A percentile compares a stretch with the other conserved stretches of the same genome.
These are phyloP conservation scores for Acorus gramineus DNA, from an alignment of 106 monocot genomes.

Conservation along the genomic window DNA sequence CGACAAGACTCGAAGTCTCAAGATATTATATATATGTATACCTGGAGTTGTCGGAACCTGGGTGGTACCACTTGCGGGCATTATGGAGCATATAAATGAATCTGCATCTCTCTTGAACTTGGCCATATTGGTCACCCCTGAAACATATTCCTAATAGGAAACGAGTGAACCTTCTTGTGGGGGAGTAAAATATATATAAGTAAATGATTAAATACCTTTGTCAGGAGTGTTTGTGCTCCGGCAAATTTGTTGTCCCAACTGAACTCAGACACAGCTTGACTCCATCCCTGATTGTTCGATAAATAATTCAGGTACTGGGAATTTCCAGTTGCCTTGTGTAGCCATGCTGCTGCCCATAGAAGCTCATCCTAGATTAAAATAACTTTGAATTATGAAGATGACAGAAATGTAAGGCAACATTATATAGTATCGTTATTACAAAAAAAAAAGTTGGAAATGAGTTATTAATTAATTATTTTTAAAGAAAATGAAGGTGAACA, in stretches of 20 bases:
- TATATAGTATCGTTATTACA: no score
- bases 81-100: constrained; percentile 43
- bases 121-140: constrained; percentile 22
- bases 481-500: no score
- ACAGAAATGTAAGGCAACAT: no score
- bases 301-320: constrained; percentile 23
- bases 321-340: constrained; percentile 28
- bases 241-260: constrained; percentile 46
- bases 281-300: constrained; percentile 33
- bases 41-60: constrained; percentile 37
- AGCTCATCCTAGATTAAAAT: constrained; percentile 25
- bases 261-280: constrained; percentile 27
- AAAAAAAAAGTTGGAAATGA: no score
- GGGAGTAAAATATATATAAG: no score
- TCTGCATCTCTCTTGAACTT: constrained; percentile 40
- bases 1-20: not conserved
- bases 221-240: constrained; percentile 29
- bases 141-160: constrained; percentile 27
- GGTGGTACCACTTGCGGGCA: constrained; percentile 28
- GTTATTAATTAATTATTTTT: no score
- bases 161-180: not conserved
- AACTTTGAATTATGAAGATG: not conserved
- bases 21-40: not conserved
- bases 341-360: constrained; percentile 47
- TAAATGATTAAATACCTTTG: constrained; percentile 15